phyloP scores from a whole-genome alignment of 441 rosid genomes.

The Adansonia rubrostipa region DNA sequence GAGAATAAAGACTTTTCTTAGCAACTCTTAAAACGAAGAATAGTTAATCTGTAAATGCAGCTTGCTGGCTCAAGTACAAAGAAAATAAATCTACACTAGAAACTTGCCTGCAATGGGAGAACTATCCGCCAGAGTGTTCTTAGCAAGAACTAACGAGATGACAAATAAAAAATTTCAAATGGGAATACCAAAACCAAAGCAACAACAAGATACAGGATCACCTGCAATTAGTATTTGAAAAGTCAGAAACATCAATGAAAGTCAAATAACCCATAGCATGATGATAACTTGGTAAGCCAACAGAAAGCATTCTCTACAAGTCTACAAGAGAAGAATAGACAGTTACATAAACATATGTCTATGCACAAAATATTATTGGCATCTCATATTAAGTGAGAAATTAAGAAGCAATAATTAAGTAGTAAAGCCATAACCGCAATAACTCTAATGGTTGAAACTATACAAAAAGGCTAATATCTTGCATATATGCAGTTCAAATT shows the following conservation, averaged over 20 bases:
- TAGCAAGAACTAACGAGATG: constrained; percentile 65
- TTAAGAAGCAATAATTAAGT: not conserved
- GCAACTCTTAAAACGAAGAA: constrained; percentile 17
- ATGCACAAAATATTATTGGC: not conserved
- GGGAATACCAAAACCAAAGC: constrained; percentile 68
- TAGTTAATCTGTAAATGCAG: not conserved
- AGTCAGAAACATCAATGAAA: constrained; percentile 15
- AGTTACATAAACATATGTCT: not conserved
- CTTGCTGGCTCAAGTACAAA: not conserved
- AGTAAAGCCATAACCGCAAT: not conserved
- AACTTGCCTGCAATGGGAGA: constrained; percentile 70
- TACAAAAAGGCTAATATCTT: not conserved
- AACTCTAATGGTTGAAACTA: not conserved
- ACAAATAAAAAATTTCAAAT: constrained; percentile 71
- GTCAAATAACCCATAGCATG: constrained; percentile 16
- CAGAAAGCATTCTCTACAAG: constrained; percentile 17
- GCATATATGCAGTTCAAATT: constrained; percentile 11
- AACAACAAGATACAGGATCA: constrained; percentile 60
- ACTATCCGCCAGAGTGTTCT: constrained; percentile 75
- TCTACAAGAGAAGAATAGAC: not conserved
- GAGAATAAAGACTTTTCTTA: no score
- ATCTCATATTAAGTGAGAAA: not conserved
- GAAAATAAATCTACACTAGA: constrained; percentile 5
- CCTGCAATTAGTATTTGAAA: constrained; percentile 47
- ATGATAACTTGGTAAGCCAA: not conserved